phyloP scores from a whole-genome alignment of 2,329 filamentous ascomycete species.

The Penicillium sp. region DNA sequence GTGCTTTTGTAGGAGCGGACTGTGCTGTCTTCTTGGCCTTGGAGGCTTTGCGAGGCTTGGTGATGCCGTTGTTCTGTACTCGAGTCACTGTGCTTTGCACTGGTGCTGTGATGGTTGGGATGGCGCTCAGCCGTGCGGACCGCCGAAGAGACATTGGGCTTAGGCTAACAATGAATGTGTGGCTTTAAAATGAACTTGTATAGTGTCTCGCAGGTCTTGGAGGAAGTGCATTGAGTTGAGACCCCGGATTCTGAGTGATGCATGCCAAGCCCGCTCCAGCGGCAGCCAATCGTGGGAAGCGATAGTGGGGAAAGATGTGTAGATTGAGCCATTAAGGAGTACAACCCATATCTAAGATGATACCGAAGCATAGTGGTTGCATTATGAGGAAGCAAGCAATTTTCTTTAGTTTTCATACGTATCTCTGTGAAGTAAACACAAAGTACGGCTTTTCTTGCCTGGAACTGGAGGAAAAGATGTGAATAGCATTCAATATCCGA shows the following conservation, averaged over 20 bases:
- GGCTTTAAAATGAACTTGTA: neutral
- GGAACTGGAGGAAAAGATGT: too few relatives aligned
- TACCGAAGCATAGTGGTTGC: too few relatives aligned
- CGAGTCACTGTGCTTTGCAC: constrained; percentile 19
- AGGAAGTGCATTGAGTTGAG: neutral
- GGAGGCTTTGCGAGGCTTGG: constrained; percentile 28
- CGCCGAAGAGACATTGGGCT: constrained; percentile 47
- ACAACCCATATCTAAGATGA: too few relatives aligned
- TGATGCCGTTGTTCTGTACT: constrained; percentile 25
- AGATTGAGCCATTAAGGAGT: too few relatives aligned
- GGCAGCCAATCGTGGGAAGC: neutral
- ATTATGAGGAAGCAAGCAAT: too few relatives aligned
- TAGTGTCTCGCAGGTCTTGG: neutral
- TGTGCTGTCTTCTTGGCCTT: constrained; percentile 21
- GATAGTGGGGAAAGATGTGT: neutral
- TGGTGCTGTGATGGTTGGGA: constrained; percentile 17
- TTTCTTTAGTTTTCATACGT: too few relatives aligned
- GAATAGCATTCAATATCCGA: too few relatives aligned
- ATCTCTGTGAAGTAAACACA: too few relatives aligned
- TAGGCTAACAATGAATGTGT: too few relatives aligned
- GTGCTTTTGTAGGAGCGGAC: constrained; percentile 5
- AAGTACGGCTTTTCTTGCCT: too few relatives aligned
- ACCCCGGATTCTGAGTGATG: neutral
- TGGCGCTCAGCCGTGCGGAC: constrained; percentile 45
- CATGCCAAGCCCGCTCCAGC: neutral